Conservation (phyloP, 257 asterid genomes). For the Plectranthus barbatus region DNA sequence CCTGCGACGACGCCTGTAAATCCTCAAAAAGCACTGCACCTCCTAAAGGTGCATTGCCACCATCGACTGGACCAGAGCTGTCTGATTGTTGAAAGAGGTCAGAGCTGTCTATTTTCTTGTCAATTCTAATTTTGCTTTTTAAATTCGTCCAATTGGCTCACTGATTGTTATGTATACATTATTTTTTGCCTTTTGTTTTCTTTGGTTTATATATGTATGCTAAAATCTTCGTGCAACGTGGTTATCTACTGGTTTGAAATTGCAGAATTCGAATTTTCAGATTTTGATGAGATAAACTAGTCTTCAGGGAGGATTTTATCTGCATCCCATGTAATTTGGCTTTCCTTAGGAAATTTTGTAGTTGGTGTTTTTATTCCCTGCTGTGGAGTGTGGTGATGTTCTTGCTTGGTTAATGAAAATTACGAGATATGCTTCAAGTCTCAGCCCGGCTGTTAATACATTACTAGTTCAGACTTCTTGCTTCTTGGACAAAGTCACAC, state of each 20-base stretch:
- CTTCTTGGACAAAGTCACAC: no score
- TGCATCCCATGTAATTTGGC: slow-evolving; percentile 63
- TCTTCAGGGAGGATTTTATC: slow-evolving; percentile 82
- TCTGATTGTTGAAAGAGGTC: slow-evolving; percentile 69
- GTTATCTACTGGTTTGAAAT: no score
- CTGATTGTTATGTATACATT: background rate
- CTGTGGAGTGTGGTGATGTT: no score
- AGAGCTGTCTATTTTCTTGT: background rate
- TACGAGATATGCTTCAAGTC: no score
- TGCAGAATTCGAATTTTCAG: no score
- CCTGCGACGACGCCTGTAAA: no score
- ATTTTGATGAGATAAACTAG: slow-evolving; percentile 62
- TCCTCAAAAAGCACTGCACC: slow-evolving; percentile 34
- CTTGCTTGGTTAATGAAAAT: no score
- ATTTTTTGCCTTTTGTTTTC: no score
- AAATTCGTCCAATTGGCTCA: background rate
- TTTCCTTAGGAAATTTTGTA: slow-evolving; percentile 5
- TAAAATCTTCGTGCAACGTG: no score
- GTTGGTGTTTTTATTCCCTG: background rate
- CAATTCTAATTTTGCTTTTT: background rate
- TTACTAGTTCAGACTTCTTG: background rate
- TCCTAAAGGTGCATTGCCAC: slow-evolving; percentile 43
- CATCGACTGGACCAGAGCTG: slow-evolving; percentile 72
- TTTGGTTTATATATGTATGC: no score
- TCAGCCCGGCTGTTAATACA: no score